Evolutionary conservation across 1,284 basidiomycete genomes (phyloP).

Genomic region (Cryptococcus deneoformans): DNA sequence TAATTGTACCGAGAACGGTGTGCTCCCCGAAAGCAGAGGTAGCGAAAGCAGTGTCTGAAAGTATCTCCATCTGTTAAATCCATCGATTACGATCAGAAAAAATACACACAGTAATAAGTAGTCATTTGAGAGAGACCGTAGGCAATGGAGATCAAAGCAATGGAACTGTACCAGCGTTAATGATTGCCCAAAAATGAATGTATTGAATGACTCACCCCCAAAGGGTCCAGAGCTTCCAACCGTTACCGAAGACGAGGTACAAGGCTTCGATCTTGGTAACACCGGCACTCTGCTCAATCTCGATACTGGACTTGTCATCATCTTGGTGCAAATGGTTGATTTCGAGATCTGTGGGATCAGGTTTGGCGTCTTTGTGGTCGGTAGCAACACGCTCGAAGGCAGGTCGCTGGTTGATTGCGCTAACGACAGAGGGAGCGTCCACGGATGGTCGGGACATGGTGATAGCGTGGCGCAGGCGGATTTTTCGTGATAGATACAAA

Average conservation of each 20-base stretch:
- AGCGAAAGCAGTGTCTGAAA: constrained; percentile 32
- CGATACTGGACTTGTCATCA: constrained; percentile 6
- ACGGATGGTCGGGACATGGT: neutral
- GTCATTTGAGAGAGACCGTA: constrained; percentile 29
- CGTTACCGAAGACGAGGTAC: constrained; percentile 37
- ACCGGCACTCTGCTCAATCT: constrained; percentile 30
- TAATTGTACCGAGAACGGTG: constrained; percentile 41
- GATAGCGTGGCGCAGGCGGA: no score
- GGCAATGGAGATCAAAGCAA: constrained; percentile 29
- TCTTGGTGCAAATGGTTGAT: neutral
- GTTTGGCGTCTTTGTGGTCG: neutral
- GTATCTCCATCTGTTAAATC: neutral
- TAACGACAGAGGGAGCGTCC: neutral
- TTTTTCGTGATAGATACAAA: no score
- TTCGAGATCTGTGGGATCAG: neutral
- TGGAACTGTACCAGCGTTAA: constrained; percentile 9
- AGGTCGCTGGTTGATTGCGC: constrained; percentile 2
- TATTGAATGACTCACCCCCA: constrained; percentile 18
- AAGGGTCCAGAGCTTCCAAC: constrained; percentile 27
- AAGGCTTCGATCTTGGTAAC: constrained; percentile 43
- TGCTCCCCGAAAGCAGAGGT: constrained; percentile 43
- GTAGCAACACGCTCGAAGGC: constrained; percentile 2
- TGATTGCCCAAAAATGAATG: neutral
- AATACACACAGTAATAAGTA: constrained; percentile 19
- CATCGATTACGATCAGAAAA: constrained; percentile 29